Conservation (phyloP, 2,329 filamentous ascomycete species). For the Cladophialophora yegresii region DNA sequence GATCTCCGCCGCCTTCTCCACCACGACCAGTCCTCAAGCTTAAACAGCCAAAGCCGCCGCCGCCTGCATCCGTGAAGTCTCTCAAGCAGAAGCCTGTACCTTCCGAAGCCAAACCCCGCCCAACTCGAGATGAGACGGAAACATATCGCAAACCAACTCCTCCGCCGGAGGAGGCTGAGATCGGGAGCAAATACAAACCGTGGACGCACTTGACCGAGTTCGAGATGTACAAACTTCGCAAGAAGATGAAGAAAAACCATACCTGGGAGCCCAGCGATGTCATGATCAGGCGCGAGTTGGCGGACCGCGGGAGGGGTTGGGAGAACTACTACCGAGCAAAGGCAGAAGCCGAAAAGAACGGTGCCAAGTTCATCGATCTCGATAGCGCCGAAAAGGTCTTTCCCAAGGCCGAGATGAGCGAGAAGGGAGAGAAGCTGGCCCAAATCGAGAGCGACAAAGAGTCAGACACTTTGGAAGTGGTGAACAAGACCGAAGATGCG, state of each 20-base stretch:
- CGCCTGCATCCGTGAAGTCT: slow-evolving; percentile 33
- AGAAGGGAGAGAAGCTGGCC: slow-evolving; percentile 22
- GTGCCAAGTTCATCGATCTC: slow-evolving; percentile 61
- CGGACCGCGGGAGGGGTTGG: slow-evolving; percentile 58
- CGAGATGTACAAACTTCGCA: slow-evolving; percentile 67
- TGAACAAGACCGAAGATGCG: slow-evolving; percentile 12
- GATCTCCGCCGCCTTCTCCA: slow-evolving; percentile 40
- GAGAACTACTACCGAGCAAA: slow-evolving; percentile 54
- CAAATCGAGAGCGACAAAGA: slow-evolving; percentile 19
- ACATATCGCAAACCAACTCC: slow-evolving; percentile 42
- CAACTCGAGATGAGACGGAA: slow-evolving; percentile 29
- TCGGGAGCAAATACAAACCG: slow-evolving; percentile 62
- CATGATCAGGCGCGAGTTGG: slow-evolving; percentile 67
- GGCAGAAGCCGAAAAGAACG: slow-evolving; percentile 53
- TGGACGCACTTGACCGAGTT: slow-evolving; percentile 67
- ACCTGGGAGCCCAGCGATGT: slow-evolving; percentile 68
- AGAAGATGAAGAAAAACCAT: slow-evolving; percentile 71
- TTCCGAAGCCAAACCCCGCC: slow-evolving; percentile 26
- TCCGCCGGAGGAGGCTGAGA: slow-evolving; percentile 60
- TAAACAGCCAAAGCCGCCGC: slow-evolving; percentile 49
- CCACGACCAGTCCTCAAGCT: slow-evolving; percentile 37
- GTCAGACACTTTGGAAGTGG: slow-evolving; percentile 17
- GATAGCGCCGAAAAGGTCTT: slow-evolving; percentile 26
- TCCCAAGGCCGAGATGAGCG: slow-evolving; percentile 17
- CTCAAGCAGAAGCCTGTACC: slow-evolving; percentile 16